phyloP scores from a whole-genome alignment of 108 stramenopile genomes.

The Discostella stelligeroides region DNA sequence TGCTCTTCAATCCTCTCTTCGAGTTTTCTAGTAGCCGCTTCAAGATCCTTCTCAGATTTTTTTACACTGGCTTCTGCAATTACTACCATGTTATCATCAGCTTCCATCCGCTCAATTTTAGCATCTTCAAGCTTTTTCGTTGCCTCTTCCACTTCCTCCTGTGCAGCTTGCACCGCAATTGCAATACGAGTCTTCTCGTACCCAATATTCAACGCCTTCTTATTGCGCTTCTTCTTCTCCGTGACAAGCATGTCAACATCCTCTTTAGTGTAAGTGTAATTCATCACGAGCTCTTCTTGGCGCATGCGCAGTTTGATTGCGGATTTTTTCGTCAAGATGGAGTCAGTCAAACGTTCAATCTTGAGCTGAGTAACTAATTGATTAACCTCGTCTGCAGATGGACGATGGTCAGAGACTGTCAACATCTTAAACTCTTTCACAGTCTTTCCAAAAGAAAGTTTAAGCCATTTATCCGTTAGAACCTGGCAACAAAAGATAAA shows the following conservation, averaged over 20 bases:
- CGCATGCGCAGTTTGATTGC: constrained; percentile 71
- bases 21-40: constrained; percentile 55
- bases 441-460: constrained; percentile 70
- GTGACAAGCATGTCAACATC: constrained; percentile 74
- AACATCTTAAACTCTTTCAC: constrained; percentile 75
- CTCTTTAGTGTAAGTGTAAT: constrained; percentile 83
- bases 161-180: constrained; percentile 78
- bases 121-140: constrained; percentile 62
- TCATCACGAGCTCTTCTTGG: constrained; percentile 79
- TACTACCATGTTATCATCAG: constrained; percentile 30
- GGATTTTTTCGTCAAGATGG: constrained; percentile 63
- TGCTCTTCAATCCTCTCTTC: constrained; percentile 59
- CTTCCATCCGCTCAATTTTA: constrained; percentile 51
- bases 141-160: constrained; percentile 52
- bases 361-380: constrained; percentile 71
- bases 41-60: constrained; percentile 43
- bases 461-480: constrained; percentile 71
- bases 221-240: constrained; percentile 72
- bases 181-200: constrained; percentile 76
- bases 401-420: constrained; percentile 76
- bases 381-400: constrained; percentile 65
- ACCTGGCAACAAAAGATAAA: constrained; percentile 35
- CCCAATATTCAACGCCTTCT: constrained; percentile 67
- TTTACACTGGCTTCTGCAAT: constrained; percentile 38
- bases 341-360: constrained; percentile 43